Evolutionary conservation across 1,284 basidiomycete genomes (phyloP), one percentile per base, ranked within the genome.

Genomic region (Ustilago xerochloae): DNA sequence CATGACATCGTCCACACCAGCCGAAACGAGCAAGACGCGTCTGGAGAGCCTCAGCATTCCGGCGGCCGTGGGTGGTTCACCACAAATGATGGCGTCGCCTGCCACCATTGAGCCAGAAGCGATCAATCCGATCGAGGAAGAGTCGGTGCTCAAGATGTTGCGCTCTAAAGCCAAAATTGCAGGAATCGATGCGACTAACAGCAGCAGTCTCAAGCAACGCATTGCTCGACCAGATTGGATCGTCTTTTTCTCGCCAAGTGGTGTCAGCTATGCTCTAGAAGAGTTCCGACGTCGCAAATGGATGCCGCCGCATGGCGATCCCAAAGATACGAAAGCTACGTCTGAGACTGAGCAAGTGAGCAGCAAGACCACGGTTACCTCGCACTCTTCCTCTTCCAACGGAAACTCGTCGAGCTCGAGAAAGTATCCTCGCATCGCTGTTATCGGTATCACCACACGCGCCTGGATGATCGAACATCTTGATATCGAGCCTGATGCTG

Each of bases 241-340:
- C 46, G 82, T 82, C 33, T 82, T 84, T 62, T 84, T 83, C 58
- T 84, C 82, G 32, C 82, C 82, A 7, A 80, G 77, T 18, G 82
- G 82, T 18, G 78, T 80, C 36, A 61, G 80, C 26, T 82, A 82
- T 55, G 75, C 80, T 4, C 52, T 83, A 30, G 67, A 71, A 15
- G 69, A 80, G 43, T 69, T 84, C 18, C 61, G 68, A 24, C 58
- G 58, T 15, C 64, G 71, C 16, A 63, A 53, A 16, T 84, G 82
- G 82, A 18, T 83, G 30, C 75, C 78, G 8, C 64, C 57, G 10
- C 57, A 35, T 4, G n/a, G n/a, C n/a, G n/a, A n/a, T n/a, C n/a
- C n/a, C n/a, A 39, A 13, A 20, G 53, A 56, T 6, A 35, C 32
- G 4, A 36, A 35, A 35, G 4, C 45, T 4, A n/a, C 39, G 15